Conservation (phyloP, 83 land plant genomes). For the Picea engelmannii region DNA sequence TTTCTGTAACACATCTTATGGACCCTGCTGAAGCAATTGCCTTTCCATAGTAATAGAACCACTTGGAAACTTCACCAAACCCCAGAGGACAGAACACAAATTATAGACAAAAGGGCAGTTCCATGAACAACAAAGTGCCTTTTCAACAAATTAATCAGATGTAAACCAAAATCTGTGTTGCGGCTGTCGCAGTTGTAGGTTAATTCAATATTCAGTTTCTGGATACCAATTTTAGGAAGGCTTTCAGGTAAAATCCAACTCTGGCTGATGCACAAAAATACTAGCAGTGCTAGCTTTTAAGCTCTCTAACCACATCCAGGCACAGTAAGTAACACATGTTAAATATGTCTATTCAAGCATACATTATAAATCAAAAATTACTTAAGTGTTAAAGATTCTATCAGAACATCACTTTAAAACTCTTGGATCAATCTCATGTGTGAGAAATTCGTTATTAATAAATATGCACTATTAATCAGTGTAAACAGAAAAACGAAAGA, state of each 20-base stretch:
- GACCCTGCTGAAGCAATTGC: too few species aligned
- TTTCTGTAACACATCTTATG: background rate
- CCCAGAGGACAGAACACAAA: too few species aligned
- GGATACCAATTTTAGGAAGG: background rate
- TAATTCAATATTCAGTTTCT: background rate
- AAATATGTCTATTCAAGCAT: background rate
- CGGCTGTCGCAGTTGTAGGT: background rate
- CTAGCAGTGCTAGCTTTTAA: background rate
- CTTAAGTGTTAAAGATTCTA: background rate
- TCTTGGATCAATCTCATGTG: constrained; percentile 1
- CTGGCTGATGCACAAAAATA: background rate
- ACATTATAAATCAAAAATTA: background rate
- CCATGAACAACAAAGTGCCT: too few species aligned
- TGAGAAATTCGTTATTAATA: background rate
- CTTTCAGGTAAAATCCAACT: background rate
- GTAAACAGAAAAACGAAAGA: constrained; percentile 21
- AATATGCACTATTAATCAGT: constrained; percentile 15
- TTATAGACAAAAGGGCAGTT: too few species aligned
- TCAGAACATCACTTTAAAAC: background rate
- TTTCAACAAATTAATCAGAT: background rate
- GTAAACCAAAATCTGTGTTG: background rate
- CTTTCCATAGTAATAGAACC: too few species aligned
- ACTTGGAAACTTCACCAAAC: too few species aligned
- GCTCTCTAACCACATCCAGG: background rate
- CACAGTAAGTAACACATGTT: background rate